These are phyloP conservation scores for Apiospora hydei DNA, from an alignment of 2,329 filamentous ascomycete species.

Conservation along the genomic window DNA sequence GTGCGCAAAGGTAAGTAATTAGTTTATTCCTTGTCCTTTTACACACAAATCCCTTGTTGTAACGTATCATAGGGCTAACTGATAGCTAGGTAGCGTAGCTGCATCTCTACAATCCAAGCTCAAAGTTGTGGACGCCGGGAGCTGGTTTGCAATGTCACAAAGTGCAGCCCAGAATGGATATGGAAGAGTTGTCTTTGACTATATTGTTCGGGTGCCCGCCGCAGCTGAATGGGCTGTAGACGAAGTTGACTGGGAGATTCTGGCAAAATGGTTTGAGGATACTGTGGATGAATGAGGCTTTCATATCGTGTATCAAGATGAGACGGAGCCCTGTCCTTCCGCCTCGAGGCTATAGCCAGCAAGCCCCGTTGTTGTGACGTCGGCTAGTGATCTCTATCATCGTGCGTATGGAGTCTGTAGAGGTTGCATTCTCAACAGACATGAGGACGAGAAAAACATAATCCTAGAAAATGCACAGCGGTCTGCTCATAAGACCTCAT, in stretches of 20 bases:
- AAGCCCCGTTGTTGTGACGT: background rate
- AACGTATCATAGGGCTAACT: background rate
- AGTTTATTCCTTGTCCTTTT: background rate
- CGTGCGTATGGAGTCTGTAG: no score
- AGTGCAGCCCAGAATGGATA: background rate
- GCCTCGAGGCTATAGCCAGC: no score
- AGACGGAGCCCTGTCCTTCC: background rate
- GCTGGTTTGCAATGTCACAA: background rate
- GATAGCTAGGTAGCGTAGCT: background rate
- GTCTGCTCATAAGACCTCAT: no score
- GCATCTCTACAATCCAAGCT: background rate
- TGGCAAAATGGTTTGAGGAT: background rate
- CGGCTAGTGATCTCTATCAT: background rate
- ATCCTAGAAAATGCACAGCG: no score
- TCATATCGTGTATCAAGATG: background rate
- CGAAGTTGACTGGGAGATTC: background rate
- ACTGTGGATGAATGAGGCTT: background rate
- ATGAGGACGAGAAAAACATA: no score
- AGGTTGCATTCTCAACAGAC: no score
- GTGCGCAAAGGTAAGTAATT: background rate
- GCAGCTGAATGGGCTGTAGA: background rate
- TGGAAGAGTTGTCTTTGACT: background rate
- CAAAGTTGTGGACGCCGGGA: background rate
- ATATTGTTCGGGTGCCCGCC: background rate
- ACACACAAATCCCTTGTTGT: background rate